phyloP scores from a whole-genome alignment of 1,284 basidiomycete genomes.

The Baeospora myosura region DNA sequence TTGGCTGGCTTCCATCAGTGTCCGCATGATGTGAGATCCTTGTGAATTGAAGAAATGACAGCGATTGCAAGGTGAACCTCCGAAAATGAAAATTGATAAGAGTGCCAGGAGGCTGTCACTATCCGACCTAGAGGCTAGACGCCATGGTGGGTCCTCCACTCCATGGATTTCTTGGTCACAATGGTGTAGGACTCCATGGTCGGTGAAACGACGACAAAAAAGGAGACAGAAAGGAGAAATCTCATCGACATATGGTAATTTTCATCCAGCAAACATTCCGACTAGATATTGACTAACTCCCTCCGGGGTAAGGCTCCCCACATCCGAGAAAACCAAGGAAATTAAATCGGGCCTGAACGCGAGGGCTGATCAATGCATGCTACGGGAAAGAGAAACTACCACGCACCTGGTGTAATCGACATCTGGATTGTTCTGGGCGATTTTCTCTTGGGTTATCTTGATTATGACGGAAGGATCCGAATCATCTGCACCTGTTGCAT shows the following conservation, averaged over 20 bases:
- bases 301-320: constrained; percentile 86
- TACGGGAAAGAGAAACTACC: constrained; percentile 2
- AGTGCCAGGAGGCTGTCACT: no score
- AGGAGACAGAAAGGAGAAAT: neutral
- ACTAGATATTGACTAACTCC: constrained; percentile 88
- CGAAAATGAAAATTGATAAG: no score
- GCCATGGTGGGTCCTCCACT: no score
- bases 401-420: constrained; percentile 76
- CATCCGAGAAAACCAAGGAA: constrained; percentile 85
- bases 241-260: neutral
- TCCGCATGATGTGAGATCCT: no score
- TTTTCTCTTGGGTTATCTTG: constrained; percentile 65
- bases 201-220: no score
- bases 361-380: constrained; percentile 11
- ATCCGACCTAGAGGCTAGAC: no score
- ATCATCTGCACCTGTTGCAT: constrained; percentile 15
- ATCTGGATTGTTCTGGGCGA: constrained; percentile 72
- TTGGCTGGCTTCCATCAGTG: no score
- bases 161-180: no score
- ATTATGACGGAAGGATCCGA: constrained; percentile 21
- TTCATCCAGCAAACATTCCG: constrained; percentile 77
- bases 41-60: no score
- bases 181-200: no score
- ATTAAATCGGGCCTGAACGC: constrained; percentile 73
- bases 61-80: no score